Evolutionary conservation across 2,329 filamentous ascomycete genomes (phyloP).

Genomic region (Verticillium dahliae): DNA sequence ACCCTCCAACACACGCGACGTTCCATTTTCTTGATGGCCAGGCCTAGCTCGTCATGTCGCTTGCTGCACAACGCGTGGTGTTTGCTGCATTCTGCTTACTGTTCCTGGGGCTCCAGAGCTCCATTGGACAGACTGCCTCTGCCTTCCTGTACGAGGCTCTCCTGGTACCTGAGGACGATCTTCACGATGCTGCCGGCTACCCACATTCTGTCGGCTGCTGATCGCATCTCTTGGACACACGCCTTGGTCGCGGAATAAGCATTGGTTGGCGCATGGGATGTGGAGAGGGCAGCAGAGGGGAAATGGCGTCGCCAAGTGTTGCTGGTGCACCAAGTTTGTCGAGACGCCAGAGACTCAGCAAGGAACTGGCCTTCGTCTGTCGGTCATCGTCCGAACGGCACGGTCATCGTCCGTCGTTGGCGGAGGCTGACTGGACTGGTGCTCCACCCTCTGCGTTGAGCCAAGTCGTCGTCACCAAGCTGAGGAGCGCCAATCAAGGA

Average conservation of each 20-base stretch:
- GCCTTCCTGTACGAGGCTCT: neutral
- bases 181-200: neutral
- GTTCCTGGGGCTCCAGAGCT: neutral
- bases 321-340: neutral
- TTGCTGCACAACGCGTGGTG: neutral
- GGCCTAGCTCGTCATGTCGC: neutral
- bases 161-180: neutral
- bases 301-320: neutral
- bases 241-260: neutral
- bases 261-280: neutral
- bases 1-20: neutral
- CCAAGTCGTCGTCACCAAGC: neutral
- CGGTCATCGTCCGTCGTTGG: neutral
- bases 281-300: neutral
- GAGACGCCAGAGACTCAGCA: neutral
- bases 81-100: neutral
- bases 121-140: neutral
- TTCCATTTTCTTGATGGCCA: neutral
- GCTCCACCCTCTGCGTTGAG: neutral
- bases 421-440: neutral
- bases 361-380: neutral
- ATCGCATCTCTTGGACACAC: neutral
- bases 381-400: neutral
- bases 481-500: neutral
- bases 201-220: neutral